A percentile compares a stretch with the other conserved stretches of the same genome.
phyloP scores from a whole-genome alignment of 164 flowering plant species.

The Macadamia integrifolia region DNA sequence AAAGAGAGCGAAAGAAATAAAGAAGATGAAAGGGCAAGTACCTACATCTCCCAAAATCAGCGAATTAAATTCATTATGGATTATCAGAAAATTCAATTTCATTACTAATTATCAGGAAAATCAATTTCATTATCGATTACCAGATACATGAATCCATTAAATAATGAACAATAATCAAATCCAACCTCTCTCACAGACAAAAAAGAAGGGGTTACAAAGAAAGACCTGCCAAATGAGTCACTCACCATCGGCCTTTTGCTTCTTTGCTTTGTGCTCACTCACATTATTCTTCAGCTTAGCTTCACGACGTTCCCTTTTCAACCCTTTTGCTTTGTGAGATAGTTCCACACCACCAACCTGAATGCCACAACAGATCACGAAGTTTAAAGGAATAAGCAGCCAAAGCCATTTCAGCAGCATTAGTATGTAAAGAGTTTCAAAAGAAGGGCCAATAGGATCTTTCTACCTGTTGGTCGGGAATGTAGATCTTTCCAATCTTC shows the following conservation, averaged over 20 bases:
- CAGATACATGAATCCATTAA: no score
- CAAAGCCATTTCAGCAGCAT: no score
- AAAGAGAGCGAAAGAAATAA: no score
- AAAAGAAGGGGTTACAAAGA: no score
- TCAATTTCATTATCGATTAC: no score
- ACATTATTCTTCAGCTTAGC: constrained; percentile 42
- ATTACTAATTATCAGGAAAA: no score
- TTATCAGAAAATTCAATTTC: no score
- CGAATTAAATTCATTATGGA: no score
- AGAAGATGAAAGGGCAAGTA: no score
- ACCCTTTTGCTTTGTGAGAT: constrained; percentile 55
- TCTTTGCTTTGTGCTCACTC: constrained; percentile 29
- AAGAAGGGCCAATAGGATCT: background rate
- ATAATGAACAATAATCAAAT: no score
- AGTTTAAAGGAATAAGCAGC: background rate
- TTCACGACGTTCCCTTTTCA: constrained; percentile 31
- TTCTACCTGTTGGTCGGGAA: constrained; percentile 84
- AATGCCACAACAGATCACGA: background rate
- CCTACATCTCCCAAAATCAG: no score
- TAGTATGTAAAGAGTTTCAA: background rate
- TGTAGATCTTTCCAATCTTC: constrained; percentile 68
- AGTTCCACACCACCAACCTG: constrained; percentile 55
- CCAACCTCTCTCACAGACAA: no score
- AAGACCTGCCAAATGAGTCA: background rate
- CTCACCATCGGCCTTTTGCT: constrained; percentile 37